Percentiles rank a stretch among this genome's conserved stretches.
phyloP scores from a whole-genome alignment of 2,329 filamentous ascomycete genomes.

The Graphilbum ipis-grandicollis region DNA sequence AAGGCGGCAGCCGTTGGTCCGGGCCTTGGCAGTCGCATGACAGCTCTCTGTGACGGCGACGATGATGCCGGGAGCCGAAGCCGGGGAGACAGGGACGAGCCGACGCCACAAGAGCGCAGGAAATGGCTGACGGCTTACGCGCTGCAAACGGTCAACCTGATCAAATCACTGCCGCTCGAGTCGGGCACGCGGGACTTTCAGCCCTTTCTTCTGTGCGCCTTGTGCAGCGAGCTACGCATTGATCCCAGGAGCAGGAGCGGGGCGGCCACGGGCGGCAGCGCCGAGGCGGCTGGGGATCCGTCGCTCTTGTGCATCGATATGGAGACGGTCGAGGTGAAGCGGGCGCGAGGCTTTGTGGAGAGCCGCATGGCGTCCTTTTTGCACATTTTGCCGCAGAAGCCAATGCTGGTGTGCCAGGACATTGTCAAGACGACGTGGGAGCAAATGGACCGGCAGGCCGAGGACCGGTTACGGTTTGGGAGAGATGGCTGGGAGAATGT shows the following conservation, averaged over 20 bases:
- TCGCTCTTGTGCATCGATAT: conserved; percentile 12
- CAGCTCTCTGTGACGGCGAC: conserved; percentile 7
- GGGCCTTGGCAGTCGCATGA: too few species aligned
- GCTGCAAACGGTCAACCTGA: conserved; percentile 27
- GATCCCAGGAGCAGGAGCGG: conserved; percentile 3
- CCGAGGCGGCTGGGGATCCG: conserved; percentile 3
- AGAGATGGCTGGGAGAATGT: conserved; percentile 6
- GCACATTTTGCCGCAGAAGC: conserved; percentile 30
- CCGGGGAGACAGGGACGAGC: not conserved
- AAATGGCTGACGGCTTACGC: conserved; percentile 32
- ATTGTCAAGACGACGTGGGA: conserved; percentile 35
- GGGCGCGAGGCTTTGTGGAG: conserved; percentile 28
- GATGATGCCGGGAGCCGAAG: conserved; percentile 6
- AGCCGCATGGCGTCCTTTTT: conserved; percentile 25
- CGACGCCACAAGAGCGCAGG: conserved; percentile 10
- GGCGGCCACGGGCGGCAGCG: not conserved
- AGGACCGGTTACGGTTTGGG: not conserved
- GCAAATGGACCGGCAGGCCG: conserved; percentile 21
- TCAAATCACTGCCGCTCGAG: conserved; percentile 30
- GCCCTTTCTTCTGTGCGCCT: conserved; percentile 31
- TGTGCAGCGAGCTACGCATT: conserved; percentile 30
- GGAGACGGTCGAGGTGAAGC: conserved; percentile 24
- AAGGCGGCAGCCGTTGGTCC: not conserved
- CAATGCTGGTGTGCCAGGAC: conserved; percentile 28
- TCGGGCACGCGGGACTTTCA: conserved; percentile 36